These are phyloP conservation scores for Corymbia maculata DNA, from an alignment of 345 rosid species.

Conservation along the genomic window DNA sequence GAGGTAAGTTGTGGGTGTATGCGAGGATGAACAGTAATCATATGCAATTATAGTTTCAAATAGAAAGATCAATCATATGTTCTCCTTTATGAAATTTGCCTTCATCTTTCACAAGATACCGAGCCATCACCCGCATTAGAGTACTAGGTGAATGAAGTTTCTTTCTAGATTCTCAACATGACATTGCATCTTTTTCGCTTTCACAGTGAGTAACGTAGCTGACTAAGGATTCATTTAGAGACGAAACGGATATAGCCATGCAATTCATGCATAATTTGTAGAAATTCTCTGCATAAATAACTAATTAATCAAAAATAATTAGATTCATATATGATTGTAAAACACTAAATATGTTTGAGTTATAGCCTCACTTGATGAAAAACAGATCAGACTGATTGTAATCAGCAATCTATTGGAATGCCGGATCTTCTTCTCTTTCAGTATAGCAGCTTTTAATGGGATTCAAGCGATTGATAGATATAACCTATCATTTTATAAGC, in stretches of 20 bases:
- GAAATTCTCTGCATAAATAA: too few relatives aligned
- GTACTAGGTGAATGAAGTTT: neutral
- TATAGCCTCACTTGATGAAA: too few relatives aligned
- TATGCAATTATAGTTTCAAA: neutral
- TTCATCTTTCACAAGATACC: neutral
- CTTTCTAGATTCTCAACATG: neutral
- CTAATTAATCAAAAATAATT: too few relatives aligned
- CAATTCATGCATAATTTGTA: neutral
- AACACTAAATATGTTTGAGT: too few relatives aligned
- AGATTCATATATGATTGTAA: too few relatives aligned
- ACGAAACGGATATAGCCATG: neutral
- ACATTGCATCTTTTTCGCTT: neutral
- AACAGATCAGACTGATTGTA: too few relatives aligned
- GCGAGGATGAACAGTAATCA: neutral
- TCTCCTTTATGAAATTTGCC: neutral
- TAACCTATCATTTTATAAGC: too few relatives aligned
- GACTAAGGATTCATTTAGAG: neutral
- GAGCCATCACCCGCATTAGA: neutral
- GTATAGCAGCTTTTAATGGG: too few relatives aligned
- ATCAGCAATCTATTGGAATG: too few relatives aligned
- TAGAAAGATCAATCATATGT: neutral
- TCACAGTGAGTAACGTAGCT: neutral
- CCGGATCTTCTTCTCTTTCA: too few relatives aligned
- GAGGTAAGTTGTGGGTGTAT: neutral
- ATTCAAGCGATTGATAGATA: too few relatives aligned